These are phyloP conservation scores for Aspergillus pseudonomiae DNA, from an alignment of 2,329 filamentous ascomycete species.

Conservation along the genomic window DNA sequence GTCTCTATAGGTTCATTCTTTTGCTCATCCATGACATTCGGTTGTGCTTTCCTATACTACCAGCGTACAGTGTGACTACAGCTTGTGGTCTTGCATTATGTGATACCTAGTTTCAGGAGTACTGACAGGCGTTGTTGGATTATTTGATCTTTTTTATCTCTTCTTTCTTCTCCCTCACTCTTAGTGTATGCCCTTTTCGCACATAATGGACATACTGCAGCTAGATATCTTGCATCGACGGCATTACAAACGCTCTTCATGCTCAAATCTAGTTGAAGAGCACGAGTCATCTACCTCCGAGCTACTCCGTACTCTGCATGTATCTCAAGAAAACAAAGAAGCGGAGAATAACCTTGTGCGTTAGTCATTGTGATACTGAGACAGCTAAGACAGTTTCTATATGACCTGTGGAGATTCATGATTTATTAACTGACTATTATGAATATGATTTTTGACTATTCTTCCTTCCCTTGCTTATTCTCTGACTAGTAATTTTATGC, in stretches of 20 bases:
- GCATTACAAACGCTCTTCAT: neutral
- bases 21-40: neutral
- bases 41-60: conserved; percentile 20
- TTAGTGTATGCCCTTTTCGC: neutral
- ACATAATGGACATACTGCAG: neutral
- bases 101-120: conserved; percentile 5
- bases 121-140: neutral
- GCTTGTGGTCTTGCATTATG: conserved; percentile 10
- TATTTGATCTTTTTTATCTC: neutral
- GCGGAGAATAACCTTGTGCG: no score
- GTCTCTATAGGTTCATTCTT: neutral
- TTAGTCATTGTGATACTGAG: neutral
- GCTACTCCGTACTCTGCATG: neutral
- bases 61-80: conserved; percentile 36
- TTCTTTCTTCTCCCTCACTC: neutral
- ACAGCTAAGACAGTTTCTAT: neutral
- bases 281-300: neutral
- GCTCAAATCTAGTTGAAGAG: neutral
- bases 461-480: neutral
- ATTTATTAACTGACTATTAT: neutral
- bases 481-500: neutral
- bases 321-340: neutral
- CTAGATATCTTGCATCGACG: neutral
- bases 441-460: neutral
- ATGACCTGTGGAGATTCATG: neutral